Conservation (phyloP, 805 yeast species). For the Teunomyces cretensis region DNA sequence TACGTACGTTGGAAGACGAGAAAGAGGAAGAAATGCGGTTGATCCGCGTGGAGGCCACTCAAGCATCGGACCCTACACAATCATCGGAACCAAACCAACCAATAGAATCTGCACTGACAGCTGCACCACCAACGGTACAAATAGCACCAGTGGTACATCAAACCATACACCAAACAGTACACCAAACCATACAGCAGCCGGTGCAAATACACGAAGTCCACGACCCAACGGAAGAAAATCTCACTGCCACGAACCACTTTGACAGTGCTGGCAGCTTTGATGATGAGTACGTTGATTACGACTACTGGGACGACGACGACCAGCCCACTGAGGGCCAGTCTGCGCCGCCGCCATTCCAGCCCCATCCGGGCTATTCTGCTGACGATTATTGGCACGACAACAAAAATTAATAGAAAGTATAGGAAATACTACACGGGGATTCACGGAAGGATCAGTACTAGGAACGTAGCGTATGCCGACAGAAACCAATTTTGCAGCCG, state of each 20-base stretch:
- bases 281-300: constrained; percentile 28
- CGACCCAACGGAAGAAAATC: too few species aligned
- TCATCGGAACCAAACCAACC: not conserved
- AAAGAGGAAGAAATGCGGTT: too few species aligned
- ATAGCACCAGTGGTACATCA: too few species aligned
- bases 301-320: constrained; percentile 17
- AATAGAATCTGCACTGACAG: not conserved
- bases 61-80: too few species aligned
- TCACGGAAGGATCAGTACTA: not conserved
- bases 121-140: too few species aligned
- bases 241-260: not conserved
- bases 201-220: too few species aligned
- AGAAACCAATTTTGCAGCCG: not conserved
- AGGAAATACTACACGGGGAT: not conserved
- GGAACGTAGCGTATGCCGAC: constrained; percentile 7
- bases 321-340: constrained; percentile 7
- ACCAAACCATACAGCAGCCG: too few species aligned
- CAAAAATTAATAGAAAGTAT: constrained; percentile 5
- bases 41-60: too few species aligned
- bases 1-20: not conserved
- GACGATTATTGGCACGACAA: constrained; percentile 46
- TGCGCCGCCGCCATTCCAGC: constrained; percentile 44
- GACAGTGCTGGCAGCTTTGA: constrained; percentile 17
- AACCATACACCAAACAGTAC: too few species aligned
- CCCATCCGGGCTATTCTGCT: constrained; percentile 43